Evolutionary conservation across 2,329 filamentous ascomycete genomes (phyloP), one percentile per base, ranked within the genome.

Genomic region (Aspergillus amoenus): DNA sequence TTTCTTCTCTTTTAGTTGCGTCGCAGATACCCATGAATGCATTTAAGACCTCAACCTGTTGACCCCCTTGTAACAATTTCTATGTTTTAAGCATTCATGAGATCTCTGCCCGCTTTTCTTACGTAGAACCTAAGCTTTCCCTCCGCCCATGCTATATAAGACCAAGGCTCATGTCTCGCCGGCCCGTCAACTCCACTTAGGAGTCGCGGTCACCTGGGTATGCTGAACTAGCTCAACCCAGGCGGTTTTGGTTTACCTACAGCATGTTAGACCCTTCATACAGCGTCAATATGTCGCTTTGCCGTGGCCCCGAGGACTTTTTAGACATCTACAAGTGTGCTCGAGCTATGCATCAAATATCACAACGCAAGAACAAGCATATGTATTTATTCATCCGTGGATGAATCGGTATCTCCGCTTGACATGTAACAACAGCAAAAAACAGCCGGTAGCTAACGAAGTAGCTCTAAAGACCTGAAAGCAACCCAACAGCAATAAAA

Each of bases 1-100:
- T 50, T 41, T 58, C 50, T 41, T 61, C 40, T 45, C 39, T 30
- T 57, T 58, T 53, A 54, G 54, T 56, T 56, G 51, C 69, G 56
- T 65, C 62, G 70, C 71, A 73, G 71, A 73, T 73, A 73, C 71
- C 71, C 71, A 71, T 73, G 71, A 73, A 73, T 73, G 70, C 70
- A 71, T 72, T 73, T 64, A 56, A 61, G 39, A 64, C 61, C 53
- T 62, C 58, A 61, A 30, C 54, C 52, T 40, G 44, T 52, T 63
- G 43, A 55, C 58, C 62, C 27, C 57, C 55, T 61, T 64, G 65
- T 67, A 68, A 62, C 54, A 12, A 5, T 52, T 58, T 55, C 58
- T 50, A 52, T 54, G 27, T n/a, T 9, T 24, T 57, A 55, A 64
- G 66, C 67, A 68, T 68, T 69, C 66, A 65, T 66, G 63, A 58